Base-by-base conservation (phyloP, 345 rosid genomes). In the Eucalyptus regnans region DNA sequence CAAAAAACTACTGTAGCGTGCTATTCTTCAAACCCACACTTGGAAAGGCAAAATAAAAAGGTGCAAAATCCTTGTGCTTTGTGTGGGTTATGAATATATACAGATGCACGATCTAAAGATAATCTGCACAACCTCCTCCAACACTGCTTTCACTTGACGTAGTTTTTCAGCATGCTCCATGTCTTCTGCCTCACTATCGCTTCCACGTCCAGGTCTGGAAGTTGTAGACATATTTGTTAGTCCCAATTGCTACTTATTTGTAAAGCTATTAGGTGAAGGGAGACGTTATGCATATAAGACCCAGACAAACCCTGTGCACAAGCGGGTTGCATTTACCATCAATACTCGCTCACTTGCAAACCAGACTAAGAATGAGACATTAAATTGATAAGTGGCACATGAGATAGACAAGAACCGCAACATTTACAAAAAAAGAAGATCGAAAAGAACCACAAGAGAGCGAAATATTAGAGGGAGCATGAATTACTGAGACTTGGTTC, bases 151-250 rank as follows among this genome's bases (percentile, higher is more conserved):
- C 68, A 98, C 99, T 93, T 97, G 99, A 49, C 99, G 98, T 93
- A 98, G 97, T 94, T 97, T 98, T 91, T 98, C 99, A 91, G 99
- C 99, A 91, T 98, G 99, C 94, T 98, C 99, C 90, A 96, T 89
- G 92, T 96, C 99, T 93, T 98, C 99, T 54, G 99, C 99, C 93
- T 98, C 99, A 88, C 96, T 98, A 88, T 98, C 99, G 95, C 99
- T 96, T 93, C 96, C 99, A 86, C 94, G 97, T 87, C 97, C 99
- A 81, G 97, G 94, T 89, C 99, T 97, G 89, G 49, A 76, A 41
- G 84, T 41, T 41, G 84, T 41, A 41, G 84, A 76, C 15, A 76
- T 0, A 76, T 76, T 76, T 41, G 84, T 76, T 20, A 76, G 48
- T 41, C 84, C 48, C 51, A 48, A 29, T 64, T 56, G 52, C 27